Evolutionary conservation across 164 flowering plant species (phyloP).

Genomic region (Cinnamomum chago): DNA sequence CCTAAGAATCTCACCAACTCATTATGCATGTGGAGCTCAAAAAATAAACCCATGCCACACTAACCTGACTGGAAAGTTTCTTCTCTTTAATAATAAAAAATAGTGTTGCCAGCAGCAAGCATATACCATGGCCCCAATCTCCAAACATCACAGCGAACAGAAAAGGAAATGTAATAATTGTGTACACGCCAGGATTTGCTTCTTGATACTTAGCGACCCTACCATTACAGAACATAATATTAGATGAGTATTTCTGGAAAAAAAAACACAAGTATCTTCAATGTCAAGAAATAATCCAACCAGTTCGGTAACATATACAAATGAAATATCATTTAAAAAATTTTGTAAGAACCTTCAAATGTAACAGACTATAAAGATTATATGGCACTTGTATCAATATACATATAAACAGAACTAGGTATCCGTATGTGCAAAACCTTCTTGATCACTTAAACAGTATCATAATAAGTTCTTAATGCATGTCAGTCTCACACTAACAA

Average conservation of each 20-base stretch:
- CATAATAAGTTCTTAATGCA: too few relatives aligned
- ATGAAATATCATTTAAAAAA: background rate
- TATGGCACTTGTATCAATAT: background rate
- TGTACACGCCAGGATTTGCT: slow-evolving; percentile 89
- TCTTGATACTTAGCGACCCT: slow-evolving; percentile 95
- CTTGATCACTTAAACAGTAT: too few relatives aligned
- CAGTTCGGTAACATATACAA: background rate
- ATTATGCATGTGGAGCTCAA: background rate
- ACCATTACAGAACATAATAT: slow-evolving; percentile 20
- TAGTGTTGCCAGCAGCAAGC: slow-evolving; percentile 72
- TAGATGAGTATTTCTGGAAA: background rate
- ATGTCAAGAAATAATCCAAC: background rate
- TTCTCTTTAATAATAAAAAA: slow-evolving; percentile 61
- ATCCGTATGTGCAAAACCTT: too few relatives aligned
- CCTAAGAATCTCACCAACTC: background rate
- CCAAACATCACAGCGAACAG: slow-evolving; percentile 99
- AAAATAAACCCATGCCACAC: background rate
- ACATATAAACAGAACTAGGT: too few relatives aligned
- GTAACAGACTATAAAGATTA: background rate
- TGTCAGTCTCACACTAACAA: too few relatives aligned
- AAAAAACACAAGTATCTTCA: background rate
- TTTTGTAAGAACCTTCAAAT: background rate
- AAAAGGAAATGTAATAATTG: slow-evolving; percentile 87
- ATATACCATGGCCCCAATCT: slow-evolving; percentile 99
- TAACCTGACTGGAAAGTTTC: slow-evolving; percentile 76